phyloP scores from a whole-genome alignment of 164 flowering plant genomes.

The Chloranthus sessilifolius region DNA sequence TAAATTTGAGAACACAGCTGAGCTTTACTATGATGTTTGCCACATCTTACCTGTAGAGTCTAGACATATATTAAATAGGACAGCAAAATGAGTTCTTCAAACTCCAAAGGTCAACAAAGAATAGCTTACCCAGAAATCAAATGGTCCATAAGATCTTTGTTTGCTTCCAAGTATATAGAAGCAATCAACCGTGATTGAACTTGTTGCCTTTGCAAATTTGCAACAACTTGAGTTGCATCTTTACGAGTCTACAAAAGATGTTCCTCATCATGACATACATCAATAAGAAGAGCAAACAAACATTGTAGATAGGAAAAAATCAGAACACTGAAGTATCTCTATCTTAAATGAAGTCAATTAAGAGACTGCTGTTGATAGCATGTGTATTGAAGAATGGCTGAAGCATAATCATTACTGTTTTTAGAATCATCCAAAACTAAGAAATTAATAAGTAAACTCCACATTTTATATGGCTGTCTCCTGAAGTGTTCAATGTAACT shows the following conservation, averaged over 20 bases:
- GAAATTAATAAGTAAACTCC: too few species aligned
- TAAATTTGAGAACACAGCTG: too few species aligned
- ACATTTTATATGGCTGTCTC: too few species aligned
- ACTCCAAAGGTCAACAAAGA: constrained; percentile 1
- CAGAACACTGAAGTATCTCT: neutral
- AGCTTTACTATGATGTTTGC: too few species aligned
- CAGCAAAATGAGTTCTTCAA: too few species aligned
- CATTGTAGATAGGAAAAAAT: neutral
- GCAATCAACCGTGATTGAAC: constrained; percentile 94
- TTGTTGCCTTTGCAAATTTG: constrained; percentile 94
- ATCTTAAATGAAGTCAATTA: neutral
- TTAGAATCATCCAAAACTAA: too few species aligned
- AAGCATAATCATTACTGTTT: too few species aligned
- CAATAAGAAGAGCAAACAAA: neutral
- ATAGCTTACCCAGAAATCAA: constrained; percentile 65
- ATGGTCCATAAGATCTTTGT: constrained; percentile 82
- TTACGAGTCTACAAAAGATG: constrained; percentile 62
- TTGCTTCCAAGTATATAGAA: constrained; percentile 87
- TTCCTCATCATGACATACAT: constrained; percentile 8
- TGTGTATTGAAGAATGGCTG: too few species aligned
- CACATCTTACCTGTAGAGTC: too few species aligned
- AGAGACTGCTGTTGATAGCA: too few species aligned
- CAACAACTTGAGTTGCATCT: constrained; percentile 98
- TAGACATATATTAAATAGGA: too few species aligned
- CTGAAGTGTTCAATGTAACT: too few species aligned